phyloP scores from a whole-genome alignment of 2,329 filamentous ascomycete genomes.

The Lithohypha guttulata region DNA sequence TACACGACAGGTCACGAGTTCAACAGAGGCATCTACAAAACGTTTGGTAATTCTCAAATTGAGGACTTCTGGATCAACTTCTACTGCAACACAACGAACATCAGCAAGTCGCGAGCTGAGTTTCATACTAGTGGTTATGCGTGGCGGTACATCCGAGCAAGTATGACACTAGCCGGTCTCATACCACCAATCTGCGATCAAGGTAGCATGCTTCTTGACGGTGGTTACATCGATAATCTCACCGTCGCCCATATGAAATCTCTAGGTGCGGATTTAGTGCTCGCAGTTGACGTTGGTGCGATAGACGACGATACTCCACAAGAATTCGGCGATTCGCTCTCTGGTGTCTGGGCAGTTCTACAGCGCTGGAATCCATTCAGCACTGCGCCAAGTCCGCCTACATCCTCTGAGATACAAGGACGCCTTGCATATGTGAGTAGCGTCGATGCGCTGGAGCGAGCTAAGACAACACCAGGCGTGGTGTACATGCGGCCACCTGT shows the following conservation, averaged over 20 bases:
- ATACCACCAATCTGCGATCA: slow-evolving; percentile 93
- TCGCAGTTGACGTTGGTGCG: slow-evolving; percentile 87
- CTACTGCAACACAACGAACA: slow-evolving; percentile 99
- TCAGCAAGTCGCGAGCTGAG: slow-evolving; percentile 82
- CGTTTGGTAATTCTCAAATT: slow-evolving; percentile 91
- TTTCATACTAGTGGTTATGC: slow-evolving; percentile 95
- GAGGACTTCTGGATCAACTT: slow-evolving; percentile 99
- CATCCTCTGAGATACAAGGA: slow-evolving; percentile 89
- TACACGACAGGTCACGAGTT: slow-evolving; percentile 99
- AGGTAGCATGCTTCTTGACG: slow-evolving; percentile 90
- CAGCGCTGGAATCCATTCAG: slow-evolving; percentile 98
- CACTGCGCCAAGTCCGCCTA: slow-evolving; percentile 78
- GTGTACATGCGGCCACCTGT: slow-evolving; percentile 95
- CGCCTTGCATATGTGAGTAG: slow-evolving; percentile 89
- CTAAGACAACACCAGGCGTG: slow-evolving; percentile 82
- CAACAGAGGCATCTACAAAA: slow-evolving; percentile 97
- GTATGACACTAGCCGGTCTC: slow-evolving; percentile 89
- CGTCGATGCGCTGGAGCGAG: slow-evolving; percentile 85
- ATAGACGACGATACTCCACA: slow-evolving; percentile 89
- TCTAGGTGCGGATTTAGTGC: slow-evolving; percentile 84
- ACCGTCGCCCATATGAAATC: slow-evolving; percentile 96
- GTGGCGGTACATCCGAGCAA: slow-evolving; percentile 92
- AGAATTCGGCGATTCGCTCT: slow-evolving; percentile 83
- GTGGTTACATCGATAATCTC: slow-evolving; percentile 93
- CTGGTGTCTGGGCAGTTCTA: slow-evolving; percentile 85